Base-by-base conservation (phyloP, 257 asterid genomes). In the Orobanche coerulescens region DNA sequence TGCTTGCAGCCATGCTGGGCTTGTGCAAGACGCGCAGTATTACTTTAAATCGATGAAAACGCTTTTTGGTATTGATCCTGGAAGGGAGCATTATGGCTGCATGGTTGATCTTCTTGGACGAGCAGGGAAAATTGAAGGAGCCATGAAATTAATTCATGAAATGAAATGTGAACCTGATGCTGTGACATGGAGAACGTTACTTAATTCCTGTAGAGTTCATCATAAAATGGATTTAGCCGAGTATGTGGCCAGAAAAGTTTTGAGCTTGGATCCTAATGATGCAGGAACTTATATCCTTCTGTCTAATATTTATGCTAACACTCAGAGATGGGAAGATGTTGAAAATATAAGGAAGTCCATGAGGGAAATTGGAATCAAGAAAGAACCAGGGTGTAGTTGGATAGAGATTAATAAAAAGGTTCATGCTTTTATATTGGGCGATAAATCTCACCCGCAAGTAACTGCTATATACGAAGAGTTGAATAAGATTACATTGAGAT, bases 371-470 rank as follows among this genome's bases (percentile, higher is more conserved):
- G 75, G 64, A 19, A 20, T 80, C 19, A 68, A 50, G 52, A 80
- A 82, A 62, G 90, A 75, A 71, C 58, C 51, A 1, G 82, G 82
- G 16, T 78, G 82, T 71, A 81, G 93, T 71, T 84, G 93, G 93
- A 75, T 77, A 25, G 78, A 67, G 2, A 60, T 84, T 19, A 67
- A 71, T 31, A 55, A 78, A 18, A 25, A 61, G 33, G 71, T 78
- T n/a, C 82, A 84, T 62, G 67, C 77, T 1, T 84, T 84, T 53
- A 65, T 81, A 30, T 85, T 79, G 28, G 93, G 86, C 1, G 88
- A 81, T 70, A 58, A 58, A 39, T 81, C 71, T 64, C 88, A 81
- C 55, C 75, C 77, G 50, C 74, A 43, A 51, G 66, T 73, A n/a
- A 68, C 70, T 13, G 84, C 74, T 71, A 75, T 84, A 9, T 81